These are phyloP conservation scores for Cicer pinnatifidum DNA, from an alignment of 306 rosid genomes.

Conservation along the genomic window DNA sequence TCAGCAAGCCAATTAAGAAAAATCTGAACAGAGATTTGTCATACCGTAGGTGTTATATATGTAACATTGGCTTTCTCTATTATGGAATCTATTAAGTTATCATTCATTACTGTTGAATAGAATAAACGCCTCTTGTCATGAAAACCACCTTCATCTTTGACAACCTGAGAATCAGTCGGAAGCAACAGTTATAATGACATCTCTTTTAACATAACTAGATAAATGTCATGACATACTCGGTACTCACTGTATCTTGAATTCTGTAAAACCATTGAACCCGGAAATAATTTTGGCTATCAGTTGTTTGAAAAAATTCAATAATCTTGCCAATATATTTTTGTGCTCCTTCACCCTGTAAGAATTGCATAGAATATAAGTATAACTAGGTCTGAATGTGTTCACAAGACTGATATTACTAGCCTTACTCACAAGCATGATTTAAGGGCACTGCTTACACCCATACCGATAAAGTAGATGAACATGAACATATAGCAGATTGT, in stretches of 20 bases:
- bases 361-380: conserved; percentile 45
- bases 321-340: conserved; percentile 75
- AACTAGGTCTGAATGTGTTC: conserved; percentile 23
- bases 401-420: conserved; percentile 15
- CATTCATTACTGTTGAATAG: conserved; percentile 89
- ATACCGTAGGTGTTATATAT: conserved; percentile 70
- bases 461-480: conserved; percentile 8
- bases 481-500: conserved; percentile 5
- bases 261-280: conserved; percentile 94
- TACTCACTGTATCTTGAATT: conserved; percentile 92
- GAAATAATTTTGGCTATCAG: conserved; percentile 65
- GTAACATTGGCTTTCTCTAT: conserved; percentile 69
- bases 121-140: conserved; percentile 91
- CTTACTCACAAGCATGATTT: conserved; percentile 24
- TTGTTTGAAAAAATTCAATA: conserved; percentile 82
- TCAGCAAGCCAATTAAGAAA: conserved; percentile 21
- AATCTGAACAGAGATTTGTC: conserved; percentile 39
- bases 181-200: conserved; percentile 30
- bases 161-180: conserved; percentile 60
- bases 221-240: conserved; percentile 48
- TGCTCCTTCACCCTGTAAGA: conserved; percentile 75
- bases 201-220: conserved; percentile 31
- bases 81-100: conserved; percentile 79
- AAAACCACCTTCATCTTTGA: conserved; percentile 67
- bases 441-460: conserved; percentile 14